phyloP scores from a whole-genome alignment of 805 yeast genomes.

The Candida namnaoensis region DNA sequence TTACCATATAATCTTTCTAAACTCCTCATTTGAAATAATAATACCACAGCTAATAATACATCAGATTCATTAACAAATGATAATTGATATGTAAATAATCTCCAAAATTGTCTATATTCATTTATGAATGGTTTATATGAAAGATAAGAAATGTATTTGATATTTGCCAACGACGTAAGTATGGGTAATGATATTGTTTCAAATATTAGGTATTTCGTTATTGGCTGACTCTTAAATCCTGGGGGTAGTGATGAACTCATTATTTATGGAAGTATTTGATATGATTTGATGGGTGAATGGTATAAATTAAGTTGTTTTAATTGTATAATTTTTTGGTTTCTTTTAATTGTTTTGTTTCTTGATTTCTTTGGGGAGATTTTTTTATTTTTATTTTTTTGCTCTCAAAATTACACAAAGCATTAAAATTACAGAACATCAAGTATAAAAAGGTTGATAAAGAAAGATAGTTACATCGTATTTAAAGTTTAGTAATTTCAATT shows the following conservation, averaged over 20 bases:
- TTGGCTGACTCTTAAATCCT: slow-evolving; percentile 27
- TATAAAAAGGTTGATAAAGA: too few species aligned
- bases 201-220: slow-evolving; percentile 18
- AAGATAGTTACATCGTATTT: too few species aligned
- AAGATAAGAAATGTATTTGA: slow-evolving; percentile 24
- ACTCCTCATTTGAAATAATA: slow-evolving; percentile 27
- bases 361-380: too few species aligned
- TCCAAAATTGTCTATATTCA: slow-evolving; percentile 22
- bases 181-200: slow-evolving; percentile 20
- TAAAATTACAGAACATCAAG: too few species aligned
- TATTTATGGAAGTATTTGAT: too few species aligned
- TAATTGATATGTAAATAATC: slow-evolving; percentile 15
- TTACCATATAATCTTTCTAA: slow-evolving; percentile 30
- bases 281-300: too few species aligned
- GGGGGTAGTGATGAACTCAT: slow-evolving; percentile 25
- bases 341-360: too few species aligned
- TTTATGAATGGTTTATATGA: slow-evolving; percentile 24
- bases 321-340: too few species aligned
- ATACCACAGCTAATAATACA: slow-evolving; percentile 23
- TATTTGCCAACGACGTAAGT: slow-evolving; percentile 23
- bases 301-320: too few species aligned
- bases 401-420: too few species aligned
- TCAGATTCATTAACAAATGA: slow-evolving; percentile 22
- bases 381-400: too few species aligned
- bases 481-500: too few species aligned